Evolutionary conservation across 345 rosid species (phyloP).

Genomic region (Ailanthus altissimus): DNA sequence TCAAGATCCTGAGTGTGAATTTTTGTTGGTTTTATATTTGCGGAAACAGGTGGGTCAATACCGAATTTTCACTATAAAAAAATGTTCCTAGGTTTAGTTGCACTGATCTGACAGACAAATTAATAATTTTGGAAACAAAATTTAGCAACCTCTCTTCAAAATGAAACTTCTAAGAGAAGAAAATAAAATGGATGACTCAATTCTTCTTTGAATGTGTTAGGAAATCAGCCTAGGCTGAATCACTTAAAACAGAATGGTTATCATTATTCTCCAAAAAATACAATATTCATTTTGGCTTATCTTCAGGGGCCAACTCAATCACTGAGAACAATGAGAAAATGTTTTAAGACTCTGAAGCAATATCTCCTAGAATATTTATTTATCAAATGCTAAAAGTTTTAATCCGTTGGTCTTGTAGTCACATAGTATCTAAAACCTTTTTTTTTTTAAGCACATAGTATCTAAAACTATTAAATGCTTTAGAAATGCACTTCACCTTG

Average conservation of each 20-base stretch:
- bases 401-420: too few species aligned
- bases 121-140: too few species aligned
- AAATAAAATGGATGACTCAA: not conserved
- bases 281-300: not conserved
- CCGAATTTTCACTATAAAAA: too few species aligned
- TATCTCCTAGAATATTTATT: not conserved
- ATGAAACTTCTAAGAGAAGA: too few species aligned
- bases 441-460: not conserved
- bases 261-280: not conserved
- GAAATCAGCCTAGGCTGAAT: too few species aligned
- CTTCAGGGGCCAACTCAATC: not conserved
- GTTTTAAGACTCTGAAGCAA: not conserved
- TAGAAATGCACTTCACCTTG: conserved; percentile 27
- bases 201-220: too few species aligned
- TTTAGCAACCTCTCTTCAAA: not conserved
- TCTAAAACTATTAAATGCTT: conserved; percentile 3
- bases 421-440: not conserved
- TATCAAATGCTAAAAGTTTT: not conserved
- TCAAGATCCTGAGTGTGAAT: too few species aligned
- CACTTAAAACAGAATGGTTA: too few species aligned
- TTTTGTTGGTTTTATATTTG: too few species aligned
- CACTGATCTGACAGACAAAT: too few species aligned
- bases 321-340: not conserved
- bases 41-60: too few species aligned
- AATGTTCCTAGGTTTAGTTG: too few species aligned